phyloP scores from a whole-genome alignment of 1,284 basidiomycete genomes.

The Puccinia novopanici region DNA sequence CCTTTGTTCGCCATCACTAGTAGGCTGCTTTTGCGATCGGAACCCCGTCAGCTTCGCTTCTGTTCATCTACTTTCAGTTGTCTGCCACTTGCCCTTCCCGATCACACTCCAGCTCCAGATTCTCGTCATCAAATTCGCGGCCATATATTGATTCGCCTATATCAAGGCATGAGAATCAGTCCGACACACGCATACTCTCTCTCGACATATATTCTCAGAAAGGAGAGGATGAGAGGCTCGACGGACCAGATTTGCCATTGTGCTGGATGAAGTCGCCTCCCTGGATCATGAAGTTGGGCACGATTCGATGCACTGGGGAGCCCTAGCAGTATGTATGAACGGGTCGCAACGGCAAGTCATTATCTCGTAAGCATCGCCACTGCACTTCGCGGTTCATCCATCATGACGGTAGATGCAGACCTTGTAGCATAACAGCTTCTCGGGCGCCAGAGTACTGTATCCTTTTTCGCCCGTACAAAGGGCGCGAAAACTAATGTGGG shows the following conservation, averaged over 20 bases:
- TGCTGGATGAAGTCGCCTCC: slow-evolving; percentile 45
- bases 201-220: too few species aligned
- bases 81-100: slow-evolving; percentile 23
- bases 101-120: slow-evolving; percentile 40
- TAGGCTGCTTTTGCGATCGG: slow-evolving; percentile 6
- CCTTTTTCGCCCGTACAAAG: slow-evolving; percentile 47
- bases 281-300: slow-evolving; percentile 46
- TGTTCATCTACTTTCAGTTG: background rate
- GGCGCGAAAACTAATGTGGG: slow-evolving; percentile 15
- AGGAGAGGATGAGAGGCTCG: background rate
- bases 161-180: background rate
- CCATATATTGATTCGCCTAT: slow-evolving; percentile 49
- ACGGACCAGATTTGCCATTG: slow-evolving; percentile 40
- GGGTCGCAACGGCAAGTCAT: background rate
- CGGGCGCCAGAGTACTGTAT: slow-evolving; percentile 26
- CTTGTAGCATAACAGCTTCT: slow-evolving; percentile 39
- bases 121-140: slow-evolving; percentile 42
- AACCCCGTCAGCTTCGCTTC: background rate
- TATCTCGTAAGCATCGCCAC: background rate
- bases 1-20: slow-evolving; percentile 48
- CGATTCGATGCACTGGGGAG: slow-evolving; percentile 41
- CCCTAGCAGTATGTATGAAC: slow-evolving; percentile 9
- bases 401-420: background rate
- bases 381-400: background rate
- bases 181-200: too few species aligned